Percentiles rank a stretch among this genome's conserved stretches.
Evolutionary conservation across 192 early-diverging fungal species (phyloP).

Genomic region (Spizellomyces punctatus): DNA sequence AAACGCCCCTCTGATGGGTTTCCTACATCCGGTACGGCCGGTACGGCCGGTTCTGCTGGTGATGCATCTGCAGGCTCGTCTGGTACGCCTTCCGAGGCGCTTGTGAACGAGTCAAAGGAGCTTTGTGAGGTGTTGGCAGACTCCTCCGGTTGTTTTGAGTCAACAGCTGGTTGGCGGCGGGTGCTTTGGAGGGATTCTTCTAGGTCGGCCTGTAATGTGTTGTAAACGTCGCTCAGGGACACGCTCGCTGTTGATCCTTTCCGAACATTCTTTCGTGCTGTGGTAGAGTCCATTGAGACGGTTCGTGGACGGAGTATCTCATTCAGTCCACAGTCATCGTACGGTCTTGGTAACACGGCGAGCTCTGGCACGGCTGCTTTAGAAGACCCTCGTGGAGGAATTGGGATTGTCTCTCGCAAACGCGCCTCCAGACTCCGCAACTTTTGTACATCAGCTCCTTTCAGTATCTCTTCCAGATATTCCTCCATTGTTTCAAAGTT

Average conservation of each 20-base stretch:
- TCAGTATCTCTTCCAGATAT: constrained; percentile 42
- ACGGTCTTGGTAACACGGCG: constrained; percentile 5
- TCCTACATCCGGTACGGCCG: not conserved
- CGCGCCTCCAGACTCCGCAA: constrained; percentile 13
- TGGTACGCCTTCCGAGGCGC: too few relatives aligned
- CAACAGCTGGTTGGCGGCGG: too few relatives aligned
- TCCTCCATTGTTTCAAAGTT: constrained; percentile 44
- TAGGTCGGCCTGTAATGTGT: constrained; percentile 14
- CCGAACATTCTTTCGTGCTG: not conserved
- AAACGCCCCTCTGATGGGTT: not conserved
- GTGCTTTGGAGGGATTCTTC: constrained; percentile 3
- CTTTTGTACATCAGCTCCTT: constrained; percentile 25
- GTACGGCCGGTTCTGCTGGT: not conserved
- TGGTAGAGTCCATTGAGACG: not conserved
- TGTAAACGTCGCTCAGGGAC: constrained; percentile 6
- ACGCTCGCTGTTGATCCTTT: constrained; percentile 15
- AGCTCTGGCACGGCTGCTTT: not conserved
- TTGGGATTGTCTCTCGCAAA: constrained; percentile 11
- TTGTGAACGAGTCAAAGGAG: too few relatives aligned
- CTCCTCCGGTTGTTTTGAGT: too few relatives aligned
- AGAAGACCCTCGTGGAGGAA: not conserved
- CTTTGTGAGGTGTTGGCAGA: too few relatives aligned
- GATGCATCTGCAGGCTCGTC: not conserved
- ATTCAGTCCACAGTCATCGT: constrained; percentile 32
- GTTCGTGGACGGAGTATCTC: constrained; percentile 17